A percentile compares a stretch with the other conserved stretches of the same genome.
Evolutionary conservation across 257 asterid species (phyloP).

Genomic region (Przewalskia tangutica): DNA sequence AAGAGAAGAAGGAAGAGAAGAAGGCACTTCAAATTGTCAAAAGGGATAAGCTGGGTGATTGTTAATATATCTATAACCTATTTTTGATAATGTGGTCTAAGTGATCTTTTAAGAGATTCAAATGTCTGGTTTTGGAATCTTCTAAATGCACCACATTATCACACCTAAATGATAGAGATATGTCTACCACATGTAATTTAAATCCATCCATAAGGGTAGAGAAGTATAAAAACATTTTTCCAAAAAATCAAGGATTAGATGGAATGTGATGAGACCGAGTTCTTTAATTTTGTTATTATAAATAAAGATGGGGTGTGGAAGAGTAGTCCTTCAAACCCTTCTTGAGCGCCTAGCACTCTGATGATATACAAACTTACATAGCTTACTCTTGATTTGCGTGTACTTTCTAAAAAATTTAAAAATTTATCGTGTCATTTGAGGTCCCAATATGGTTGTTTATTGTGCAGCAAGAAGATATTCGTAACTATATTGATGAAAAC

Average conservation of each 20-base stretch:
- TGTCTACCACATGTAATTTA: not conserved
- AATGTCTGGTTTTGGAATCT: not conserved
- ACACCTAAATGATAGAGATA: not conserved
- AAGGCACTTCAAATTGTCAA: not conserved
- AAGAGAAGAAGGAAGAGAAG: not conserved
- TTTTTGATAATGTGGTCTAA: not conserved
- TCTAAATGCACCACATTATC: not conserved
- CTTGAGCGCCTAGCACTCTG: not conserved
- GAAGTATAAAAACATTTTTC: not conserved
- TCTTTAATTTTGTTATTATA: not conserved
- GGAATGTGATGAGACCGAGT: not conserved
- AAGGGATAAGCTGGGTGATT: not conserved
- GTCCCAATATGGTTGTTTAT: slow-evolving; percentile 15
- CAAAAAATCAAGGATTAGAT: not conserved
- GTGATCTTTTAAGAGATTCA: not conserved
- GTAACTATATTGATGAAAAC: slow-evolving; percentile 68
- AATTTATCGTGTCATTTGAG: not conserved
- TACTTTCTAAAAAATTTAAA: not conserved
- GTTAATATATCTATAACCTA: not conserved
- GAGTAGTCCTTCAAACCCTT: not conserved
- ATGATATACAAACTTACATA: not conserved
- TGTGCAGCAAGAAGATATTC: slow-evolving; percentile 96
- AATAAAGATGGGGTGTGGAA: not conserved
- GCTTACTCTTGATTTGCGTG: not conserved
- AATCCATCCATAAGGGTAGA: not conserved